Base-by-base conservation (phyloP, 2,329 filamentous ascomycete genomes). In the Colletotrichum sp. region DNA sequence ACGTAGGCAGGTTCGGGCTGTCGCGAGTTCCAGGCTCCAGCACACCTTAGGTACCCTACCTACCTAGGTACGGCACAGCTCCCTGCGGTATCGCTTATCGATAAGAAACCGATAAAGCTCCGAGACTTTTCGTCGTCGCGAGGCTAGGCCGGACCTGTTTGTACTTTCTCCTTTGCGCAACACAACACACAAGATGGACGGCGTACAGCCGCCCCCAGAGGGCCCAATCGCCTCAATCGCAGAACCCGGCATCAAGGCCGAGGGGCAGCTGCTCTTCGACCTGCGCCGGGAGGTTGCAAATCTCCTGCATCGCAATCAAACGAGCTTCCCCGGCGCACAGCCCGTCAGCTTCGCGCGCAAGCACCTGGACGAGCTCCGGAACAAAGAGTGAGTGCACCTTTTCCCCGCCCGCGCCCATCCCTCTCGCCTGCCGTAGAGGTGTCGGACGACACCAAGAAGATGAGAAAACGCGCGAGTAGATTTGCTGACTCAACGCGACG, bases 331-430 rank as follows among this genome's bases (percentile, higher is more conserved):
- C 1, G 97, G 93, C 81, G 96, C 97, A 68, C 97, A 99, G 85
- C 97, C 97, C 16, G 96, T 99, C 78, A 98, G 95, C 82, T 99
- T 99, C 83, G 90, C 95, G 71, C 90, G 94, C 74, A 90, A 92
- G 80, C 97, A 99, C 84, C 86, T 99, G 12, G 87, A 92, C n/a
- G 96, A 98, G 86, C 90, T 99, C 44, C 92, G 93, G 77, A 89
- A 90, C 75, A 90, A 94, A 82, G 97, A 99, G 92, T 94, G 85
- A 79, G 90, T 84, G 34, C 26, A 21, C n/a, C 44, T 21, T 59
- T 59, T 28, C 24, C n/a, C 21, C 63, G 39, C 63, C 24, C 21
- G 63, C 34, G 21, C 63, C 16, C 21, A 24, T 21, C 32, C 32
- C 32, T 52, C 66, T 13, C 49, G 26, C 44, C 69, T 21, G 21